Conservation (phyloP, 371 early-diverging fungal species). For the Conidiobolus incongruus region DNA sequence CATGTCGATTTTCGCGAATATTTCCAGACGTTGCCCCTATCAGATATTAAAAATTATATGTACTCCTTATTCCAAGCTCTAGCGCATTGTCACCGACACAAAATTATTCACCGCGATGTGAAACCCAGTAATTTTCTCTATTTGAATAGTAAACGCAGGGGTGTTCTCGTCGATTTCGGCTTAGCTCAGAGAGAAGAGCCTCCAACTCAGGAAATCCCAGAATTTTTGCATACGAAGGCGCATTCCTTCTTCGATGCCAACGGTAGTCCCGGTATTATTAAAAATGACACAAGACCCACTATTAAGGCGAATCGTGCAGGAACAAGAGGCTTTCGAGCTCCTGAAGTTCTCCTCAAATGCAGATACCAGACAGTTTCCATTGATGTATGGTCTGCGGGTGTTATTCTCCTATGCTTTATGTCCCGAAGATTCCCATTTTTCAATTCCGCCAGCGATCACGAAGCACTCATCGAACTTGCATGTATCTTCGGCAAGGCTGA, state of each 20-base stretch:
- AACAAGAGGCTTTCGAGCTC: constrained; percentile 94
- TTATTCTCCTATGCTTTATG: constrained; percentile 65
- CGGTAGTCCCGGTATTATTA: constrained; percentile 7
- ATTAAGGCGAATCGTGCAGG: constrained; percentile 89
- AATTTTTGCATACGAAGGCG: background rate
- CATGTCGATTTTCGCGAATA: constrained; percentile 54
- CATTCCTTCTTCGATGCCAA: constrained; percentile 1
- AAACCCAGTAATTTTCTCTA: constrained; percentile 97
- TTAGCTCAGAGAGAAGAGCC: constrained; percentile 49
- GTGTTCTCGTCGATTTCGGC: constrained; percentile 94
- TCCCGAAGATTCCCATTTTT: constrained; percentile 89
- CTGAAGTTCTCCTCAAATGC: constrained; percentile 87
- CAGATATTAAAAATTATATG: constrained; percentile 72
- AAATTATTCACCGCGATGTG: constrained; percentile 81
- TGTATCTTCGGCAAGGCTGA: constrained; percentile 61
- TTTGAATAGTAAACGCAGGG: constrained; percentile 30
- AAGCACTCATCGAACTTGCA: constrained; percentile 79
- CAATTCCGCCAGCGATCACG: constrained; percentile 64
- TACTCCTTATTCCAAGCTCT: constrained; percentile 51
- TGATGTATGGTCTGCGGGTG: constrained; percentile 82
- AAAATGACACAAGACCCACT: constrained; percentile 27
- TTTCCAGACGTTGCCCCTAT: constrained; percentile 2
- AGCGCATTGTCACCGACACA: constrained; percentile 37
- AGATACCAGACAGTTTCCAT: constrained; percentile 39
- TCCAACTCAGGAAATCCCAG: background rate